Base-by-base conservation (phyloP, 2,329 filamentous ascomycete genomes). In the Dothiorella sarmentorum region DNA sequence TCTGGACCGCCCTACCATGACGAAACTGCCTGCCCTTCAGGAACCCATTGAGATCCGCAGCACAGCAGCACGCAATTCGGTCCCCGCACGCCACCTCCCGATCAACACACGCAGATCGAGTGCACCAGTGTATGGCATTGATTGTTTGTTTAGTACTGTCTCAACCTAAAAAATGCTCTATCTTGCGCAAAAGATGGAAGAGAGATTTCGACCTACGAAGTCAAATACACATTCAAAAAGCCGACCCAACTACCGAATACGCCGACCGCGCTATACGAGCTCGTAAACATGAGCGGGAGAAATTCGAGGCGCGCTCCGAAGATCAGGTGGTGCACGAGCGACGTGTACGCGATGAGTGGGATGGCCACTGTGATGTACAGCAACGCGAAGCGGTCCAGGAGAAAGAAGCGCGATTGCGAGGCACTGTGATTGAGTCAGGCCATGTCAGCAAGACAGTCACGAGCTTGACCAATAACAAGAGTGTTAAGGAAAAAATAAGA, bases 201-300 rank as follows among this genome's bases (percentile, higher is more conserved):
- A 18, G 11, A 35, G 13, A 6, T n/a, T 33, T 17, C 22, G 11
- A 20, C 33, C 24, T 18, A 53, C 33, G 49, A 53, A 3, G 33
- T 58, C 24, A 97, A 92, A 75, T 93, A 97, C 52, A 97, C 91
- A 29, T 96, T 89, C 77, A 92, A 85, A 71, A 96, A 97, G 9
- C 94, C 92, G 38, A 97, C 68, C 93, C 93, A 97, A 75, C 94
- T 97, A 3, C 91, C 91, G 17, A 97, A 85, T 0, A 97, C 92
- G n/a, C 94, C 94, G 60, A 97, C 79, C 4, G 94, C 94, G 31
- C 89, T 90, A 73, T 97, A 99, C 11, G 90, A 89, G 78, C 93
- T 97, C 65, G 87, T 97, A 70, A 97, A 94, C 93, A 99, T 97
- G 66, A 97, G 78, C 24, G 94, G 94, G 57, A 99, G 75, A 73